Evolutionary conservation across 176 grass and related monocot species (phyloP).

Genomic region (Oryza officinalis): DNA sequence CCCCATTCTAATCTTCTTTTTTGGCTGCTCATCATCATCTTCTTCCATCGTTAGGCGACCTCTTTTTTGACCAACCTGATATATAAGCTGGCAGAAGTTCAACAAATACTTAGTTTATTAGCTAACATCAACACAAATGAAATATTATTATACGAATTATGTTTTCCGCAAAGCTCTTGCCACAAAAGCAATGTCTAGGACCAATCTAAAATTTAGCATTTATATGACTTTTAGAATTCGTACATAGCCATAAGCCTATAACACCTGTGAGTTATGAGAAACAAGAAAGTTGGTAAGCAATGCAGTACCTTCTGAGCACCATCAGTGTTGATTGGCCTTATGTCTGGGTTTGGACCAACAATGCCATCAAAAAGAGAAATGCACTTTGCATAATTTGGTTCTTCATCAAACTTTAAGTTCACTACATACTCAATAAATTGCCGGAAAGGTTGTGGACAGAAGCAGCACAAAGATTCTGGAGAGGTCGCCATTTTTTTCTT

Average conservation of each 20-base stretch:
- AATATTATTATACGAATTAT: background rate
- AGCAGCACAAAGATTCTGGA: constrained; percentile 80
- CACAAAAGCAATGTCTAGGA: background rate
- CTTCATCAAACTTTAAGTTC: constrained; percentile 92
- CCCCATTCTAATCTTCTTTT: constrained; percentile 92
- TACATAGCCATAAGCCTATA: background rate
- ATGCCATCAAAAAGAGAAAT: constrained; percentile 97
- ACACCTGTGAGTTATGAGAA: constrained; percentile 23
- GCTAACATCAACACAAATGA: background rate
- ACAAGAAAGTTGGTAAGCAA: constrained; percentile 22
- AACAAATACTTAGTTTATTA: constrained; percentile 30
- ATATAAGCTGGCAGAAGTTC: constrained; percentile 63
- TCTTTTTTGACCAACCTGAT: constrained; percentile 93
- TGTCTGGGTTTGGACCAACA: constrained; percentile 88
- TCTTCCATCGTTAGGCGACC: constrained; percentile 82
- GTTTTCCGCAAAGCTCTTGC: background rate
- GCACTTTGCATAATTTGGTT: constrained; percentile 88
- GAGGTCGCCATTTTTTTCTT: constrained; percentile 98
- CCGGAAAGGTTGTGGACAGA: constrained; percentile 82
- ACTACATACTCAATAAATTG: constrained; percentile 90
- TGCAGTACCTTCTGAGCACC: constrained; percentile 88
- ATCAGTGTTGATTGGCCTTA: constrained; percentile 94
- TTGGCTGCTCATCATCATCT: constrained; percentile 89
- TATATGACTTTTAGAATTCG: background rate
- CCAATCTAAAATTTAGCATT: constrained; percentile 14